Base-by-base conservation (phyloP, 2,329 filamentous ascomycete species). In the Pyrenophora graminea region DNA sequence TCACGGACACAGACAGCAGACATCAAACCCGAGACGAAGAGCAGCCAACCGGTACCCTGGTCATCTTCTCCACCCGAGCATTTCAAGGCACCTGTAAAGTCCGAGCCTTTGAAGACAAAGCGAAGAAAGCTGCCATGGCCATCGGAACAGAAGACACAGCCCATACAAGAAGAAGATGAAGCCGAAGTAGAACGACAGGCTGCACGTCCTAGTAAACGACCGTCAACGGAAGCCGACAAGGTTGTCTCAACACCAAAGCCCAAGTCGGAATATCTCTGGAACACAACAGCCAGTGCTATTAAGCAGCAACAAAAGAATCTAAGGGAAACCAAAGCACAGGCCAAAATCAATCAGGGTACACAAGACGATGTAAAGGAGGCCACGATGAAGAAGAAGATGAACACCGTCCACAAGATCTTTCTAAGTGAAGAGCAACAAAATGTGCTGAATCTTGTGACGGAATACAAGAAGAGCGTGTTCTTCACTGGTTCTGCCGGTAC, bases 401-500 rank as follows among this genome's bases (percentile, higher is more conserved):
- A 78, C 55, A 74, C 48, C 68, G 74, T 67, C 72, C 83, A 48
- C 75, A 83, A 21, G 75, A 82, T 95, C 8, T 86, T 87, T 48
- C 79, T 99, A 31, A 97, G 90, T 69, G 83, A 88, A 10, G 94
- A 99, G 70, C 94, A 99, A 74, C 82, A 85, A 53, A 85, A 89
- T 51, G 91, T 99, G 9, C 79, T 95, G 50, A 85, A 91, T 39
- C 79, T 97, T 17, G 93, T 99, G 8, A 82, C 91, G 6, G 83
- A 94, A 18, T 78, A 89, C 57, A 83, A 83, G 52, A 88, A 91
- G 71, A 97, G 93, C 63, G 92, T 97, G 2, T 99, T 99, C 78
- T 99, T 99, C 73, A 99, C 94, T 1, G 94, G 94, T 63, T 96
- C 94, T 52, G 94, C 94, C 51, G 91, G 88, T 76, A 60, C 32